phyloP scores from a whole-genome alignment of 1,139 yeast genomes.

The Yamadazyma dushanensis region DNA sequence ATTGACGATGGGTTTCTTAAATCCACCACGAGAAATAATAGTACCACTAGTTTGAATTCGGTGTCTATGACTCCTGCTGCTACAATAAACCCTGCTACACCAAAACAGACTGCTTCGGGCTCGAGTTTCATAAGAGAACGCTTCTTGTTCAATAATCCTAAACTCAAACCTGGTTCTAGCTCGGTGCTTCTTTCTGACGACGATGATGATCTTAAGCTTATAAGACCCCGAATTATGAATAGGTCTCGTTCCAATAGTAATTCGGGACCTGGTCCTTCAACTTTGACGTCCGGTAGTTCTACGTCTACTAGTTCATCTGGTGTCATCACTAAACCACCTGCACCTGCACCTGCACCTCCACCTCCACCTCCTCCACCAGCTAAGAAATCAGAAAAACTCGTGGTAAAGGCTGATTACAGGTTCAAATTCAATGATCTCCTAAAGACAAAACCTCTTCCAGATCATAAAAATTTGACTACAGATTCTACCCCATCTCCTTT shows the following conservation, averaged over 20 bases:
- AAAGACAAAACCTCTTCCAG: constrained; percentile 9
- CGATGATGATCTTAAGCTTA: constrained; percentile 29
- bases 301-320: too few species aligned
- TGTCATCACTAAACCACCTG: not conserved
- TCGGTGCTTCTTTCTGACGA: constrained; percentile 29
- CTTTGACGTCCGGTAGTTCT: too few species aligned
- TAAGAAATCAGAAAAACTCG: constrained; percentile 3
- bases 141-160: constrained; percentile 15
- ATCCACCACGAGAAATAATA: constrained; percentile 32
- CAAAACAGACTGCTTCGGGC: constrained; percentile 7
- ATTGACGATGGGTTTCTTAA: constrained; percentile 34
- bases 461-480: constrained; percentile 11
- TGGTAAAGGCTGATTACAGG: constrained; percentile 30
- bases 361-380: too few species aligned
- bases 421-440: constrained; percentile 28
- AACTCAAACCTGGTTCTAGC: constrained; percentile 14
- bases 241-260: constrained; percentile 14
- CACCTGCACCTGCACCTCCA: not conserved
- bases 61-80: constrained; percentile 6
- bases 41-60: constrained; percentile 27
- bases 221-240: constrained; percentile 20
- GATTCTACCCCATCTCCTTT: constrained; percentile 26
- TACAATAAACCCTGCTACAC: constrained; percentile 5
- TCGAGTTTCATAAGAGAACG: constrained; percentile 5
- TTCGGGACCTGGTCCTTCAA: constrained; percentile 1